Evolutionary conservation across 805 yeast genomes (phyloP).

Genomic region (Candida corydali): DNA sequence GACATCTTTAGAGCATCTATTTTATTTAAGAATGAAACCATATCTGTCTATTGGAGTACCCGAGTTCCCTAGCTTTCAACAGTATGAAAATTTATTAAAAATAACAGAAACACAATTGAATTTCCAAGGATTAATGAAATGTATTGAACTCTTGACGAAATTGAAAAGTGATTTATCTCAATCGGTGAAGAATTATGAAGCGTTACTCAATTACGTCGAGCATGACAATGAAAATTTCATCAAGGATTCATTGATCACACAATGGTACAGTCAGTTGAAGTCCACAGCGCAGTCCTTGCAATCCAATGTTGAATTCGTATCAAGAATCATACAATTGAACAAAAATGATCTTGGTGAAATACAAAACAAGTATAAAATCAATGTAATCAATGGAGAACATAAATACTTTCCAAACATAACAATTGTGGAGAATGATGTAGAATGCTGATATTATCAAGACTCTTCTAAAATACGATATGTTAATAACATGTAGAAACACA

Average conservation of each 20-base stretch:
- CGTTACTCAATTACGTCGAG: conserved; percentile 4
- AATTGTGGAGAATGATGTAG: too few species aligned
- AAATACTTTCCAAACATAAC: conserved; percentile 22
- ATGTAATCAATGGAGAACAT: conserved; percentile 16
- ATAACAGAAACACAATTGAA: conserved; percentile 5
- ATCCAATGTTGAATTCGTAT: conserved; percentile 3
- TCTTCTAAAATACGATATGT: too few species aligned
- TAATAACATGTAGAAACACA: too few species aligned
- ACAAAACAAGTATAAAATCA: conserved; percentile 8
- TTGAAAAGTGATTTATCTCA: conserved; percentile 1
- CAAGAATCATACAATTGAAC: conserved; percentile 5
- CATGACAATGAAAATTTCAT: conserved; percentile 3
- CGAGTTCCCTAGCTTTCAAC: conserved; percentile 48
- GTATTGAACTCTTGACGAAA: conserved; percentile 7
- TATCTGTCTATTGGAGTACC: conserved; percentile 81
- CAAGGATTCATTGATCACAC: conserved; percentile 3
- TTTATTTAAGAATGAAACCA: conserved; percentile 64
- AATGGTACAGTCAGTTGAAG: conserved; percentile 18
- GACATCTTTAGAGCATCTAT: conserved; percentile 21
- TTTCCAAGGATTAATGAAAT: conserved; percentile 5
- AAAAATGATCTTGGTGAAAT: conserved; percentile 7
- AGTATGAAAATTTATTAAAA: conserved; percentile 17
- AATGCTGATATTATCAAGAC: too few species aligned
- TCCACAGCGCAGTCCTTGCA: conserved; percentile 15
- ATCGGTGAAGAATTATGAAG: background rate